Base-by-base conservation (phyloP, 306 rosid genomes). In the Cucurbita ficifolia region DNA sequence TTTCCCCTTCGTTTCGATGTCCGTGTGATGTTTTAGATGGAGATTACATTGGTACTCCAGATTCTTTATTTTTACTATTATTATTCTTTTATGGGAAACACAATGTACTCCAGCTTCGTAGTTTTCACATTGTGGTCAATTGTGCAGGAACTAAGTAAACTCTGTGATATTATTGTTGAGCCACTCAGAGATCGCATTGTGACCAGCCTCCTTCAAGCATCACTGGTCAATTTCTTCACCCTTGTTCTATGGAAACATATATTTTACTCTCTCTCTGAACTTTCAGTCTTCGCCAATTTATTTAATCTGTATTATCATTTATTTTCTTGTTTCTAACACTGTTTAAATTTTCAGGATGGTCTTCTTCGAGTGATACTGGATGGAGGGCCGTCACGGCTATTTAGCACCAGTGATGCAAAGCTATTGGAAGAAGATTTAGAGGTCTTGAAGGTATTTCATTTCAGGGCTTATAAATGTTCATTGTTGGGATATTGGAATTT, bases 201-300 rank as follows among this genome's bases (percentile, higher is more conserved):
- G 84, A 94, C 97, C 18, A 91, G 99, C 85, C 96, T 94, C 74
- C 99, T 94, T 86, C 99, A 94, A 76, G 99, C 99, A 54, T 84
- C 99, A 58, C 82, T 94, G 92, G 99, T 91, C 63, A 64, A 78
- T 80, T 75, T 74, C 80, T 72, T 56, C 62, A 36, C 70, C 61
- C 64, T 22, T 56, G 68, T 59, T 74, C 49, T 75, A 55, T 76
- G 24, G 22, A 19, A 61, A 58, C 73, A 59, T 49, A 61, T 67
- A 76, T 75, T 78, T 72, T 68, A 73, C 68, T 65, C 16, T 38
- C 18, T 65, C 67, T 58, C 33, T 39, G 8, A 36, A 38, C 74
- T 48, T 63, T 11, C 5, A n/a, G 29, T 19, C 56, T 24, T 59
- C 49, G 14, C 18, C 24, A 61, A 33, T 49, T 55, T 54, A 49